Conservation (phyloP, 1,284 basidiomycete genomes). For the Fomes fomentarius region DNA sequence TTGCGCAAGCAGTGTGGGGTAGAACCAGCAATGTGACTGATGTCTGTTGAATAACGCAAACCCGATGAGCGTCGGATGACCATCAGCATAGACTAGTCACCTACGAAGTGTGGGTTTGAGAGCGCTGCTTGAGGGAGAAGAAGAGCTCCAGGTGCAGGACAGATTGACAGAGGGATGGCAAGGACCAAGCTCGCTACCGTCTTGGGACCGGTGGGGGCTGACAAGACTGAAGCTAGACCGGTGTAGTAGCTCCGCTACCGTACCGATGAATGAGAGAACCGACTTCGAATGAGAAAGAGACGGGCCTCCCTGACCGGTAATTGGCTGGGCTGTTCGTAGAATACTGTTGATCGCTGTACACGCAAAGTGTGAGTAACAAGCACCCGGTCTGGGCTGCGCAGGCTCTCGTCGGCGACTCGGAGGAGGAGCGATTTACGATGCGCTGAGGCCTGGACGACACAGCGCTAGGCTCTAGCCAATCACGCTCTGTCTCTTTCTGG, state of each 20-base stretch:
- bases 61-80: constrained; percentile 6
- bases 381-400: not conserved
- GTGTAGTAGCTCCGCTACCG: not conserved
- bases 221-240: constrained; percentile 2
- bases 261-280: constrained; percentile 10
- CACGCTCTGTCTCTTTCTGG: not conserved
- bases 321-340: not conserved
- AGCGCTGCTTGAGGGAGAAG: constrained; percentile 9
- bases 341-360: not conserved
- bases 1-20: too few species aligned
- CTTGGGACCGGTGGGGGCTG: constrained; percentile 3
- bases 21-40: too few species aligned
- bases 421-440: not conserved
- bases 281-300: not conserved
- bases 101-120: constrained; percentile 1
- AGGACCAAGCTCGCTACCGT: constrained; percentile 1
- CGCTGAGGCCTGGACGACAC: not conserved
- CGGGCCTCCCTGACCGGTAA: not conserved
- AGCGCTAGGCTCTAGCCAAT: not conserved
- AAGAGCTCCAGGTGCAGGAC: constrained; percentile 5
- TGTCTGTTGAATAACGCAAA: constrained; percentile 4
- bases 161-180: constrained; percentile 7
- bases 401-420: not conserved
- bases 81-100: not conserved
- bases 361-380: not conserved